Base-by-base conservation (phyloP, 73 alveolate species). In the Halteria grandinella region DNA sequence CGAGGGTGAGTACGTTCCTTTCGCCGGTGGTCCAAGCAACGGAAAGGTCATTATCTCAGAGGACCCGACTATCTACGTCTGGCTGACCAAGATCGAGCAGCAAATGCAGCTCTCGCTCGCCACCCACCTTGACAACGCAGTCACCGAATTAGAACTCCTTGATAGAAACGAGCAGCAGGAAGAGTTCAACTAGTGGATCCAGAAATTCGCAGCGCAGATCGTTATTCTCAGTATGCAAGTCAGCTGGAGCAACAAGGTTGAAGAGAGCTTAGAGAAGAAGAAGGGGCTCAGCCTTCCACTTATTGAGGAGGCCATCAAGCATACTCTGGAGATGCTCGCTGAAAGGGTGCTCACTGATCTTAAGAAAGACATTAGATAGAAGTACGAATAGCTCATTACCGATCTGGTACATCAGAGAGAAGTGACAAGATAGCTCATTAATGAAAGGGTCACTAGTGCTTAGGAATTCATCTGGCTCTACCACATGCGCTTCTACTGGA, bases 341-440 rank as follows among this genome's bases (percentile, higher is more conserved):
- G 98, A 93, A 52, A 91, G 96, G 86, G 99, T 98, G 14, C 89
- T 98, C 17, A 94, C 92, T 50, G 97, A 94, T 80, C 92, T 97
- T 47, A 89, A 93, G 49, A 95, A 96, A 64, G 98, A 95, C 63
- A 91, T 95, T 58, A 96, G 99, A 39, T 93, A 98, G 89, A 98
- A 98, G 78, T 95, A 91, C 52, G 99, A 97, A 76, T 94, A 98
- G 85, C 89, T 98, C 64, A 95, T 95, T 39, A 95, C 99, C 15
- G 99, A 97, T 73, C 86, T 97, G 32, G 99, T 98, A 14, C 99
- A 98, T 93, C 97, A 98, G 79, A 97, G 99, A 87, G 99, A 98
- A 72, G 99, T 97, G 0, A 96, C 98, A 0, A 87, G 99, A 70
- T 71, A 78, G 34, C 74, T 98, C 60, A 94, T 89, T 75, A 76